Evolutionary conservation across 2,329 filamentous ascomycete species (phyloP), one percentile per base, ranked within the genome.

Genomic region (Exophiala spinifera): DNA sequence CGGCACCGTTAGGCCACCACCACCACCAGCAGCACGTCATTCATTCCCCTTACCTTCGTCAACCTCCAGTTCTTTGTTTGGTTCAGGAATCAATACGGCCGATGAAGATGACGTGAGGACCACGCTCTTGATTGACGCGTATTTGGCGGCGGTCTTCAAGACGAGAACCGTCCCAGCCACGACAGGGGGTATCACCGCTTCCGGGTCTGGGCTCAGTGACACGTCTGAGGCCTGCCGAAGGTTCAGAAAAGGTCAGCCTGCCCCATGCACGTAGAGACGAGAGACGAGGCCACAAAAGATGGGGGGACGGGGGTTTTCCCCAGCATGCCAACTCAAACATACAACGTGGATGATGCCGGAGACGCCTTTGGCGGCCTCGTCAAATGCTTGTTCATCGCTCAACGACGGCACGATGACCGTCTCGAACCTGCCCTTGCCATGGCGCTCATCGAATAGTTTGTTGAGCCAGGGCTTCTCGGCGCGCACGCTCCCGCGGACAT

Each of bases 401-500:
- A 76, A 67, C 19, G 75, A 69, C 0, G 63, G 51, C 0, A 76
- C 66, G 7, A 61, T 39, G 2, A 66, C 59, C 0, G 72, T 49
- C 37, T 72, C 68, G 19, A 77, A 72, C 0, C 61, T 62, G 11
- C 67, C 72, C 1, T 56, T 39, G 1, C 68, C 71, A 46, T 72
- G 67, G n/a, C 67, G 62, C 14, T 67, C 61, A 1, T 67, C 64
- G 15, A 70, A 70, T 1, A 63, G 37, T 1, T 55, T 49, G 14
- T 53, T 59, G 37, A 54, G 67, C 46, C 42, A 55, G 4, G 71
- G 75, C 2, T 64, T 58, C 0, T 55, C 23, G 43, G 67, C 61
- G 1, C 76, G 74, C 13, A 72, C 71, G 1, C 74, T 76, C 1
- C 76, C 76, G 13, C 75, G 73, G 14, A 79, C 76, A 3, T 66